phyloP scores from a whole-genome alignment of 371 early-diverging fungal species.

The Sporodiniella umbellata region DNA sequence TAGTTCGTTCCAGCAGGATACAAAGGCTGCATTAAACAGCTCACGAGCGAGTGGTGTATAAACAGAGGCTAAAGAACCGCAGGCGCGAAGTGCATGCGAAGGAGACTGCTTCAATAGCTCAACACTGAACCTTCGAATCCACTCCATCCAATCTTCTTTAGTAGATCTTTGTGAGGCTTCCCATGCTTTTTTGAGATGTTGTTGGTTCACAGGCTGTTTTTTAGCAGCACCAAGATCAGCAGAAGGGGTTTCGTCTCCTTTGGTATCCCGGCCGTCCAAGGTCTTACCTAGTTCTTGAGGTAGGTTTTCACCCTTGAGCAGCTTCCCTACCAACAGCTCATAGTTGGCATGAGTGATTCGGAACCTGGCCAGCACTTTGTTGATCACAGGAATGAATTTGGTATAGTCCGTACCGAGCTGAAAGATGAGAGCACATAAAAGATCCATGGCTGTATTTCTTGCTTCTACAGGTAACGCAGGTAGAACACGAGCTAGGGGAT shows the following conservation, averaged over 20 bases:
- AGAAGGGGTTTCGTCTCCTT: slow-evolving; percentile 49
- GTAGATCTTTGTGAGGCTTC: slow-evolving; percentile 88
- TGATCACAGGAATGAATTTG: slow-evolving; percentile 86
- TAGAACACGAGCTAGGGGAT: slow-evolving; percentile 82
- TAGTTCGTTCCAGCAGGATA: slow-evolving; percentile 95
- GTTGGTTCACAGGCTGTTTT: slow-evolving; percentile 87
- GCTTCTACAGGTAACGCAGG: slow-evolving; percentile 59
- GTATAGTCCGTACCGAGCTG: slow-evolving; percentile 88
- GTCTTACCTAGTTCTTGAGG: slow-evolving; percentile 64
- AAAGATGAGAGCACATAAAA: slow-evolving; percentile 79
- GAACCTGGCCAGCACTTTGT: slow-evolving; percentile 66
- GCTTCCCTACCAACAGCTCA: slow-evolving; percentile 68
- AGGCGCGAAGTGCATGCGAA: slow-evolving; percentile 91
- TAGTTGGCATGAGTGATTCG: slow-evolving; percentile 71
- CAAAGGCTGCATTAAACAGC: slow-evolving; percentile 96
- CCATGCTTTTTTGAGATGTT: slow-evolving; percentile 89
- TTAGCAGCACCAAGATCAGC: slow-evolving; percentile 52
- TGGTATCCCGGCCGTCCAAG: slow-evolving; percentile 39
- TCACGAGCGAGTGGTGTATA: slow-evolving; percentile 87
- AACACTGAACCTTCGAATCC: slow-evolving; percentile 89
- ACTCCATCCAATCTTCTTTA: slow-evolving; percentile 95
- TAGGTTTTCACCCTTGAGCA: slow-evolving; percentile 77
- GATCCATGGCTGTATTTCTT: slow-evolving; percentile 73
- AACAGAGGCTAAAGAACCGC: slow-evolving; percentile 78
- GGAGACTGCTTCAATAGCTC: slow-evolving; percentile 97